Evolutionary conservation across 495 filamentous ascomycete genomes (phyloP).

Genomic region (Penicillium herquei): DNA sequence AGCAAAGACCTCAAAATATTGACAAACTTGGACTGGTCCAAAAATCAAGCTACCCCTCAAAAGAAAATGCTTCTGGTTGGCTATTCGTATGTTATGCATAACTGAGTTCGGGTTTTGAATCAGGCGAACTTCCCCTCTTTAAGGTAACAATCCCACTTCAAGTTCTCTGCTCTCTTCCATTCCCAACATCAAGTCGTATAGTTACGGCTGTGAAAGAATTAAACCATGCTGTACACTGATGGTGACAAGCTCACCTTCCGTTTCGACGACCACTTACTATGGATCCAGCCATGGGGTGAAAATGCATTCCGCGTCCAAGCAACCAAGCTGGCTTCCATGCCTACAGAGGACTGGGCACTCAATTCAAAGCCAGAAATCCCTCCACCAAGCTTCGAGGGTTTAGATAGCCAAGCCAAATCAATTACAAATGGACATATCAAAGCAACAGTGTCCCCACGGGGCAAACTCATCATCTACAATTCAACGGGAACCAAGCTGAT

Average conservation of each 20-base stretch:
- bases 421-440: conserved; percentile 53
- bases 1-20: too few species aligned
- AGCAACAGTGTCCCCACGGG: conserved; percentile 43
- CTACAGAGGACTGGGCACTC: conserved; percentile 54
- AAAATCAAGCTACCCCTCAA: too few species aligned
- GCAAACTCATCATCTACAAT: conserved; percentile 53
- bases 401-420: conserved; percentile 30
- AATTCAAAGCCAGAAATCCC: conserved; percentile 19
- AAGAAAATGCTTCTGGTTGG: not conserved
- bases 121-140: too few species aligned
- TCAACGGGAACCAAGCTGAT: conserved; percentile 41
- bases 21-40: too few species aligned
- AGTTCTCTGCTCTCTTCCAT: not conserved
- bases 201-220: not conserved
- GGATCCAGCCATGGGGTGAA: conserved; percentile 55
- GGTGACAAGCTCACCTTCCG: conserved; percentile 42
- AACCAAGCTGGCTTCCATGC: conserved; percentile 47
- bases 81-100: not conserved
- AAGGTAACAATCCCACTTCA: not conserved
- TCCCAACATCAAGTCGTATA: not conserved
- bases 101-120: too few species aligned
- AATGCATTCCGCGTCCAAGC: conserved; percentile 55
- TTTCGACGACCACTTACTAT: conserved; percentile 53
- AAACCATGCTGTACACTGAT: conserved; percentile 43
- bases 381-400: conserved; percentile 22